These are phyloP conservation scores for Leishmania gerbilli DNA, from an alignment of 208 protist genomes.

Conservation along the genomic window DNA sequence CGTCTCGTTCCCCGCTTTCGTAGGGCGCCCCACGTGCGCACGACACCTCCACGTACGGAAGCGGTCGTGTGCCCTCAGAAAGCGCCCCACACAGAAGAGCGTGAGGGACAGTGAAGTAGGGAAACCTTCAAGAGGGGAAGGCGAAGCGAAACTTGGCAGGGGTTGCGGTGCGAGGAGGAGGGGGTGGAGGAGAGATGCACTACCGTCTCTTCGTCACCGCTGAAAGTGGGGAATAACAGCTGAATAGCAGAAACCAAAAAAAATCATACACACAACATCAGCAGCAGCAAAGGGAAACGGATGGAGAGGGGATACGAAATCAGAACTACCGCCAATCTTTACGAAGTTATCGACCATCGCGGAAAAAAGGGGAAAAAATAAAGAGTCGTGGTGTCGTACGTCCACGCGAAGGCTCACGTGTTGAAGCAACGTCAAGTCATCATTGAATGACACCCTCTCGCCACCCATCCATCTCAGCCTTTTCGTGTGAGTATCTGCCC, in stretches of 20 bases:
- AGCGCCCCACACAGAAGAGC: background rate
- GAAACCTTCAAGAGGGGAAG: background rate
- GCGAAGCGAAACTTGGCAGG: background rate
- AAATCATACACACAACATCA: conserved; percentile 2
- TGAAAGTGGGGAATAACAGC: background rate
- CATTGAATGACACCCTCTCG: conserved; percentile 7
- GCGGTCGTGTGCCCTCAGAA: background rate
- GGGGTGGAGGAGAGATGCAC: background rate
- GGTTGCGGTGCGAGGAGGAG: background rate
- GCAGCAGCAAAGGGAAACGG: background rate
- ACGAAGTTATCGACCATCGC: conserved; percentile 6
- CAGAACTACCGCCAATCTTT: conserved; percentile 7
- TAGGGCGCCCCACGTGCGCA: background rate
- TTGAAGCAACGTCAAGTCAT: conserved; percentile 11
- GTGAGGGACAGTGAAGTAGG: background rate
- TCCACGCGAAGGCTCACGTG: conserved; percentile 20
- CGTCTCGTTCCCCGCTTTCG: background rate
- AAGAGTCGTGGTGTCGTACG: conserved; percentile 20
- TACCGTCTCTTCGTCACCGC: background rate
- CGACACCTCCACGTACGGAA: background rate
- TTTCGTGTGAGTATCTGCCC: conserved; percentile 1
- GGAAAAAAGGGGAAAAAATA: conserved; percentile 15
- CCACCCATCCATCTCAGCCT: background rate
- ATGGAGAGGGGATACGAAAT: conserved; percentile 2
- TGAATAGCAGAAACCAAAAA: background rate